Percentiles rank a stretch among this genome's conserved stretches.
Evolutionary conservation across 306 rosid genomes (phyloP).

Genomic region (Cotoneaster glaucophyllus): DNA sequence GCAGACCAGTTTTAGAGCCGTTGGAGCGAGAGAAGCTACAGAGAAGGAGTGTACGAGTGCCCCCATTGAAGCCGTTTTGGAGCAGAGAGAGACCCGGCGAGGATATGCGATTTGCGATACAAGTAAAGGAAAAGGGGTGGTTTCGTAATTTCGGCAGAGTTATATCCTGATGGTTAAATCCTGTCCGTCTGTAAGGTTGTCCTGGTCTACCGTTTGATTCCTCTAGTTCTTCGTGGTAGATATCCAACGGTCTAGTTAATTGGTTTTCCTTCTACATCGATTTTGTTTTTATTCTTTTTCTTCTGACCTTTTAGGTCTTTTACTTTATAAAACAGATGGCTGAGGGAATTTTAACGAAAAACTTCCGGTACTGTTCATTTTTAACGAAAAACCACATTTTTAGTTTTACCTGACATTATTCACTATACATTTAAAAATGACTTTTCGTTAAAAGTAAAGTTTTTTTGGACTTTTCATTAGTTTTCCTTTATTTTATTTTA

Average conservation of each 20-base stretch:
- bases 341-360: no score
- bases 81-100: not conserved
- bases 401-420: no score
- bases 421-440: no score
- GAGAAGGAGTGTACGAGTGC: conserved; percentile 28
- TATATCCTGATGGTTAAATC: not conserved
- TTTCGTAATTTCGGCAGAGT: not conserved
- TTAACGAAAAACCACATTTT: no score
- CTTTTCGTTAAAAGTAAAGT: no score
- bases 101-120: not conserved
- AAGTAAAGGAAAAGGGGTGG: not conserved
- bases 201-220: not conserved
- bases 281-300: no score
- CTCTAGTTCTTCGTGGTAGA: not conserved
- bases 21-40: conserved; percentile 26
- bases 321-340: no score
- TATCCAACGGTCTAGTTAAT: not conserved
- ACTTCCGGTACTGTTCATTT: no score
- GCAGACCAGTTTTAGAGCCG: conserved; percentile 10
- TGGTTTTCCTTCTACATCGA: no score
- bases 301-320: no score
- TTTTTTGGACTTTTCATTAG: no score
- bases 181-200: not conserved
- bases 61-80: conserved; percentile 28
- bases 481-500: no score